Conservation (phyloP, 129 eudicot genomes). For the Flaveria linearis region DNA sequence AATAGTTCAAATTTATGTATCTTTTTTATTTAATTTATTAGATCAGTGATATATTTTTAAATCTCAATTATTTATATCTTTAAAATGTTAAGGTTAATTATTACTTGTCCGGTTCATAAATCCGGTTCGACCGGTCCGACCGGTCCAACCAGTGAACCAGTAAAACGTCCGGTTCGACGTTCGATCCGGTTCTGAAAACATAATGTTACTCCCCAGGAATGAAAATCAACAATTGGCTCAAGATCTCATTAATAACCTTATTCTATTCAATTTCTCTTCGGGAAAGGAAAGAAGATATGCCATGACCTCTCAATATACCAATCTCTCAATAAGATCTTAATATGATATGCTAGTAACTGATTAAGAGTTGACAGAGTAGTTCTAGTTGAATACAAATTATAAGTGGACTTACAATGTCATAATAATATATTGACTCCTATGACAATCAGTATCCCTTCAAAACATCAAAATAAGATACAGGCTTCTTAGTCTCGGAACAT, state of each 20-base stretch:
- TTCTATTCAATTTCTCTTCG: too few relatives aligned
- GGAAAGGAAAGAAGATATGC: not conserved
- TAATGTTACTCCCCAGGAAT: not conserved
- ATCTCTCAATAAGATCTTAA: not conserved
- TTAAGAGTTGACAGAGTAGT: conserved; percentile 3
- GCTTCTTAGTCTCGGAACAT: conserved; percentile 55
- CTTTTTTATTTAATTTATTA: too few relatives aligned
- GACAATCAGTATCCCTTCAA: conserved; percentile 51
- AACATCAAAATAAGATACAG: conserved; percentile 63
- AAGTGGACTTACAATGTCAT: not conserved
- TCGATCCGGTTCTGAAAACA: too few relatives aligned
- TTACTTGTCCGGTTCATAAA: too few relatives aligned
- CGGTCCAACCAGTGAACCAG: too few relatives aligned
- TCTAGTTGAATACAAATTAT: conserved; percentile 19
- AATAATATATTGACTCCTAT: not conserved
- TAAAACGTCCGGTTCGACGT: too few relatives aligned
- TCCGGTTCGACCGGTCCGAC: too few relatives aligned
- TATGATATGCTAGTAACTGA: not conserved
- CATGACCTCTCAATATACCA: not conserved
- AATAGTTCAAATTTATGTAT: too few relatives aligned
- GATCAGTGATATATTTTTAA: too few relatives aligned
- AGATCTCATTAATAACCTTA: too few relatives aligned
- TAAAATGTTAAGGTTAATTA: too few relatives aligned
- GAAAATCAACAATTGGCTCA: not conserved
- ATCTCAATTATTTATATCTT: too few relatives aligned